A percentile compares a stretch with the other conserved stretches of the same genome.
phyloP scores from a whole-genome alignment of 1,139 yeast species.

The Geotrichum bryndzae region DNA sequence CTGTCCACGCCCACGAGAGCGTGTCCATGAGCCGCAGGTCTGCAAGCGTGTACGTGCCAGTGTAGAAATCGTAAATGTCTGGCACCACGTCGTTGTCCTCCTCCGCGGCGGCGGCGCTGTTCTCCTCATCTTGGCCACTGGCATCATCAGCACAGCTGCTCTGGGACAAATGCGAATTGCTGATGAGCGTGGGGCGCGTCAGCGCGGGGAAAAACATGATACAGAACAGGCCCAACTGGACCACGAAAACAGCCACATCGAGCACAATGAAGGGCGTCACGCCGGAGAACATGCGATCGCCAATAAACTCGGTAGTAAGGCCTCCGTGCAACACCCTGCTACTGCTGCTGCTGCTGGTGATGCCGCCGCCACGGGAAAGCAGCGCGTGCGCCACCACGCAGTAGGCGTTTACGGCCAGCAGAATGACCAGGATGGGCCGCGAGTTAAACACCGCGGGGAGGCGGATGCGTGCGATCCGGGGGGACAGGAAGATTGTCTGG shows the following conservation, averaged over 20 bases:
- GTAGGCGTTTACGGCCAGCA: conserved; percentile 21
- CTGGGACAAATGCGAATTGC: not conserved
- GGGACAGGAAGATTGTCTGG: conserved; percentile 26
- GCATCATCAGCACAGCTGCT: not conserved
- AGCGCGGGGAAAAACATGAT: conserved; percentile 19
- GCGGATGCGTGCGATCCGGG: conserved; percentile 21
- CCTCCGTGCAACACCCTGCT: conserved; percentile 30
- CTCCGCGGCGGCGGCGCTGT: not conserved
- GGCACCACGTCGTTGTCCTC: not conserved
- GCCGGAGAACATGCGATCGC: conserved; percentile 24
- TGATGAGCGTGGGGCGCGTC: not conserved
- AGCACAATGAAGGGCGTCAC: conserved; percentile 24
- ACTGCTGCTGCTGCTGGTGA: conserved; percentile 21
- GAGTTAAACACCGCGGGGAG: conserved; percentile 21
- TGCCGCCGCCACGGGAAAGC: not conserved
- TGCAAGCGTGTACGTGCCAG: not conserved
- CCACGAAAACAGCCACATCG: conserved; percentile 24
- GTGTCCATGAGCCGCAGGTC: not conserved
- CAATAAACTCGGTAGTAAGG: conserved; percentile 35
- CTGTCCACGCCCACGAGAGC: not conserved
- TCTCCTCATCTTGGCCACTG: not conserved
- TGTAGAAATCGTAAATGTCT: not conserved
- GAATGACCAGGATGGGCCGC: conserved; percentile 22
- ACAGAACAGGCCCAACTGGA: conserved; percentile 26
- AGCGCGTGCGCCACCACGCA: conserved; percentile 21